Evolutionary conservation across 1,139 yeast genomes (phyloP), one percentile per base, ranked within the genome.

Genomic region (Blastobotrys capitulatus): DNA sequence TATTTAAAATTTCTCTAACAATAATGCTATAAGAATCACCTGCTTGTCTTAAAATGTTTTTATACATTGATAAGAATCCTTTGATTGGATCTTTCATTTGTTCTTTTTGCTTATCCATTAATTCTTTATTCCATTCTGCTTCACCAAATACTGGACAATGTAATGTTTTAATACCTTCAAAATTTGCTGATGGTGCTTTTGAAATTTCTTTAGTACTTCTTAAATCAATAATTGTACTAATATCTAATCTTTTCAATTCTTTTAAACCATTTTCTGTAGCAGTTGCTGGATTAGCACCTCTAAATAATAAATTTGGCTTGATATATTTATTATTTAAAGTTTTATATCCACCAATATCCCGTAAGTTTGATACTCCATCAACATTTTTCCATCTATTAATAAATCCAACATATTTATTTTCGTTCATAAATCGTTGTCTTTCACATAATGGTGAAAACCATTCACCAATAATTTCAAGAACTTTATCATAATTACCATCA

Each of bases 311-410:
- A 8, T 80, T 79, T 1, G 83, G 76, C 52, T 76, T 76, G 2
- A 86, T 82, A n/a, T 54, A 54, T 6, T 79, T 48, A 4, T 67
- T 64, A n/a, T 51, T 53, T 26, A 51, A 44, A 6, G 79, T 68
- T 51, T 68, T 69, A 79, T 85, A 87, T 5, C 95, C 96, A 1
- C 96, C 96, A 49, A 82, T 63, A 60, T 87, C 96, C 57, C 96
- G 74, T 58, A 86, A 82, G 60, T 88, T 87, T 46, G 75, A 66
- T 12, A 86, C 78, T 0, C 92, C 92, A 35, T 80, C 87, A 38
- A 83, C 74, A 1, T 65, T 53, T 56, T 79, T 79, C 84, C 86
- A 82, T 48, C 87, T 69, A 6, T 19, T n/a, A 3, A 78, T 64
- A 15, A 69, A 61, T 0, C 76, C 76, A 10, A 82, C 69, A 16